Evolutionary conservation across 2,329 filamentous ascomycete genomes (phyloP), one percentile per base, ranked within the genome.

Genomic region (Trichoderma polysporum): DNA sequence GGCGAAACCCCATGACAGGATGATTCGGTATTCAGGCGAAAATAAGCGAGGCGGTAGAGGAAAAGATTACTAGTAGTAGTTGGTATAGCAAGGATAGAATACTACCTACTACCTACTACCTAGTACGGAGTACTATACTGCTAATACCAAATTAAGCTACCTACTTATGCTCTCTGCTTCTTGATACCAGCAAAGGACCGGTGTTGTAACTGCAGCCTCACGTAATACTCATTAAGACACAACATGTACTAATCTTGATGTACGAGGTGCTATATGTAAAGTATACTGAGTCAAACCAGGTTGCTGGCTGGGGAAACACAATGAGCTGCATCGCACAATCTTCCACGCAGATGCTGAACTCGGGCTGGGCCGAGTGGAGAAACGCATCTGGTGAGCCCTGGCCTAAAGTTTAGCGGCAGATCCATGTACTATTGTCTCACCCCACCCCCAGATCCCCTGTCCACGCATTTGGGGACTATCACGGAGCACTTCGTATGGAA

Each of bases 381-480:
- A 31, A 3, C 29, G 15, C 58, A 49, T 31, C 47, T 39, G 47
- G 59, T 33, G 17, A 52, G 49, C 50, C 37, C 61, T 54, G 61
- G 39, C 39, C 61, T 64, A 64, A 47, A 56, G 6, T 19, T 56
- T 64, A 64, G 61, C 50, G 61, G 61, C 61, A 64, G 61, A 64
- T 64, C 61, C 50, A 53, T 50, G 47, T n/a, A 19, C 25, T 13
- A 2, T 50, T 54, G 52, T 52, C n/a, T 52, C 27, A 31, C 49
- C 49, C 49, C 37, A 39, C 37, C 47, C 25, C 47, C 27, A 25
- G 35, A 29, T 58, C 39, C 29, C 19, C 25, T 37, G 41, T 37
- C 15, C 41, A 17, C 19, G 19, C 13, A 27, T 22, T 31, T 37
- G n/a, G n/a, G n/a, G n/a, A n/a, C n/a, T n/a, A n/a, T n/a, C n/a